Percentiles rank a stretch among this genome's conserved stretches.
Conservation (phyloP, 805 yeast species). For the baker's yeast (Saccharomyces cerevisiae) region DNA sequence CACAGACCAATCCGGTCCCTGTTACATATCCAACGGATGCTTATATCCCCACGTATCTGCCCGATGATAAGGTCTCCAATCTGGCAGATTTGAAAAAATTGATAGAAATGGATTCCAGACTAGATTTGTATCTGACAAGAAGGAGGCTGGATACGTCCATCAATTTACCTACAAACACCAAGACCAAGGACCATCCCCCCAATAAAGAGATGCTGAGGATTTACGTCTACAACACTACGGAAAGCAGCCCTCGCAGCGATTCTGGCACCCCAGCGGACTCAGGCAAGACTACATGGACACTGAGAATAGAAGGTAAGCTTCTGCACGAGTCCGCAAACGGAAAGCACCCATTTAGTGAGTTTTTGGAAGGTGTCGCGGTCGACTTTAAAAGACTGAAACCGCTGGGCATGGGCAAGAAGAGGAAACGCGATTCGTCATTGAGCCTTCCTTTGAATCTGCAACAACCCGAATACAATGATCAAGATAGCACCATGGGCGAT, state of each 20-base stretch:
- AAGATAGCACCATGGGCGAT: background rate
- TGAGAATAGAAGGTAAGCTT: constrained; percentile 80
- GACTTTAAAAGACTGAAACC: constrained; percentile 41
- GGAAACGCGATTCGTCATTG: constrained; percentile 6
- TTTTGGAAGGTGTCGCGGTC: constrained; percentile 74
- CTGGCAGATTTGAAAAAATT: constrained; percentile 61
- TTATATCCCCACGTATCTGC: constrained; percentile 40
- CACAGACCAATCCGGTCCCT: constrained; percentile 25
- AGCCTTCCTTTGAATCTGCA: background rate
- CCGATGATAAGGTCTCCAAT: constrained; percentile 46
- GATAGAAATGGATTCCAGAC: constrained; percentile 66
- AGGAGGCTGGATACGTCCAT: constrained; percentile 67
- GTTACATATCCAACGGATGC: constrained; percentile 44
- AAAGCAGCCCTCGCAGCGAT: constrained; percentile 66
- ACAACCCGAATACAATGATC: constrained; percentile 25
- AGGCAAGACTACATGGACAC: constrained; percentile 57
- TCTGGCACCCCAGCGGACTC: constrained; percentile 8
- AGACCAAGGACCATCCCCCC: constrained; percentile 31
- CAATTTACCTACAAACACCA: constrained; percentile 35
- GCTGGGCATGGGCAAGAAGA: constrained; percentile 2
- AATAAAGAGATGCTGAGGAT: constrained; percentile 52
- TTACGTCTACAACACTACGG: constrained; percentile 71
- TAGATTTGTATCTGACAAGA: constrained; percentile 75
- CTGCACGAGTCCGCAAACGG: constrained; percentile 44
- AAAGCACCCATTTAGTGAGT: constrained; percentile 64